phyloP scores from a whole-genome alignment of 345 rosid genomes.

The Bruguiera gymnorhiza region DNA sequence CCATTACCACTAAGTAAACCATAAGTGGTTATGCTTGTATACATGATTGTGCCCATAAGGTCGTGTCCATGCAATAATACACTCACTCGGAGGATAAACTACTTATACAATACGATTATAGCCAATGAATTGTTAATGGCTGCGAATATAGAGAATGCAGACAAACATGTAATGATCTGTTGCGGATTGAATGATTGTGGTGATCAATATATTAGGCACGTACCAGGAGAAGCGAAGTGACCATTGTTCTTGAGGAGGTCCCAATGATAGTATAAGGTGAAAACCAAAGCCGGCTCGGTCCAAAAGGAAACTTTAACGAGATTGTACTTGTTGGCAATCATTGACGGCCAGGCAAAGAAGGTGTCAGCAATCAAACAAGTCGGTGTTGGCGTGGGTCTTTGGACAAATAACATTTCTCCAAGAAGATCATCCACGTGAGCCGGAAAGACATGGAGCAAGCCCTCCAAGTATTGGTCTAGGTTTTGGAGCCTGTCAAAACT shows the following conservation, averaged over 20 bases:
- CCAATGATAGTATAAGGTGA: constrained; percentile 47
- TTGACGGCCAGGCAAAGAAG: constrained; percentile 64
- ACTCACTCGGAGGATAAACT: too few species aligned
- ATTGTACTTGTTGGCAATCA: constrained; percentile 45
- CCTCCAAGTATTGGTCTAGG: constrained; percentile 55
- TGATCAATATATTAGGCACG: neutral
- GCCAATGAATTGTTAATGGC: too few species aligned
- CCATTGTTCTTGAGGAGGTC: constrained; percentile 51
- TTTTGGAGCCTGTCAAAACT: constrained; percentile 57
- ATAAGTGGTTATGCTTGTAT: too few species aligned
- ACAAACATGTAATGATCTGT: too few species aligned
- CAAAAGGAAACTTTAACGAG: constrained; percentile 54
- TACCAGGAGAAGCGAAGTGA: constrained; percentile 54
- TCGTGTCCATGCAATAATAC: too few species aligned
- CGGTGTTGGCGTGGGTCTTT: neutral
- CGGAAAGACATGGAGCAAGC: constrained; percentile 50
- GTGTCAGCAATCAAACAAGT: constrained; percentile 57
- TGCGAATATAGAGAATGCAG: too few species aligned
- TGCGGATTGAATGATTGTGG: too few species aligned
- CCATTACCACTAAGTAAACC: too few species aligned
- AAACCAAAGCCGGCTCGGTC: constrained; percentile 66
- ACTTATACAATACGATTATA: too few species aligned
- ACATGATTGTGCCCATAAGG: too few species aligned
- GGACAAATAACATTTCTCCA: constrained; percentile 10
- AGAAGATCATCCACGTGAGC: constrained; percentile 50